phyloP scores from a whole-genome alignment of 2,329 filamentous ascomycete species.

The Aspergillus ruber region DNA sequence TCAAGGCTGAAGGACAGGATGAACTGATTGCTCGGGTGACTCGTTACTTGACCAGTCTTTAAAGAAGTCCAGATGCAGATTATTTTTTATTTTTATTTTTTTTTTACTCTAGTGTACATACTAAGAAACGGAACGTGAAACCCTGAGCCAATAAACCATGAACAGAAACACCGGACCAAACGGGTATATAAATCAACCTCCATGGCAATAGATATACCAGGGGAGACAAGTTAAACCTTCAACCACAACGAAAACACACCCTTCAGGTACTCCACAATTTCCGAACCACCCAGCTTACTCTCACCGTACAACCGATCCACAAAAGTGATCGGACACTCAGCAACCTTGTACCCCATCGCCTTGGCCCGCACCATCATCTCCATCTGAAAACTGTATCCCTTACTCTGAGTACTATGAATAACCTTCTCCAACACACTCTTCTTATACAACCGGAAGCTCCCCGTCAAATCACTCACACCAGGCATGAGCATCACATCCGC shows the following conservation, averaged over 20 bases:
- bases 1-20: constrained; percentile 44
- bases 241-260: constrained; percentile 71
- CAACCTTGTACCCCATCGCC: constrained; percentile 88
- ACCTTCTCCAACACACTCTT: constrained; percentile 81
- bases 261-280: constrained; percentile 96
- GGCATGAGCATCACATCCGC: constrained; percentile 90
- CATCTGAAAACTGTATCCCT: constrained; percentile 99
- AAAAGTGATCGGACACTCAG: constrained; percentile 93
- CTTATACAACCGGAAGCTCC: constrained; percentile 93
- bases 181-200: constrained; percentile 19
- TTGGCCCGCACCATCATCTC: constrained; percentile 98
- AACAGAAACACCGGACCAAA: constrained; percentile 7
- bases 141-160: constrained; percentile 8
- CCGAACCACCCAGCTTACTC: constrained; percentile 86
- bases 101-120: constrained; percentile 1
- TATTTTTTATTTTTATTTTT: background rate
- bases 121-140: constrained; percentile 2
- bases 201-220: constrained; percentile 7
- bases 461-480: constrained; percentile 91
- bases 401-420: constrained; percentile 83
- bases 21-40: constrained; percentile 31
- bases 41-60: constrained; percentile 26
- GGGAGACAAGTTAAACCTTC: constrained; percentile 52
- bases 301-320: constrained; percentile 94
- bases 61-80: constrained; percentile 1